A percentile compares a stretch with the other conserved stretches of the same genome.
Conservation (phyloP, 495 filamentous ascomycete genomes). For the Penicillium desertorum region DNA sequence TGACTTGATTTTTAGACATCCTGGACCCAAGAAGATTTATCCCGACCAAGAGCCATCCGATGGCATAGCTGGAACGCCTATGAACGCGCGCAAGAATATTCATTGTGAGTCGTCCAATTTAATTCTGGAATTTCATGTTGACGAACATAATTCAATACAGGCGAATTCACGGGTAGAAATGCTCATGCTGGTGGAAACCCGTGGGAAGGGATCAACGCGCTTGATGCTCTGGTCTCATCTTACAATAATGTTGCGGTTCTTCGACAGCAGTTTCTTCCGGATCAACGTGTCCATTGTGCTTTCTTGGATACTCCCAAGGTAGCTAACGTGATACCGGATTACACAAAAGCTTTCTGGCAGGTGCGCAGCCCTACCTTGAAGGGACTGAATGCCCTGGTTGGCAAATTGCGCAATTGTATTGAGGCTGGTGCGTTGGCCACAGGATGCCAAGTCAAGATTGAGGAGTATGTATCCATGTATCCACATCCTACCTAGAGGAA, state of each 20-base stretch:
- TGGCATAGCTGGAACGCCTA: conserved; percentile 36
- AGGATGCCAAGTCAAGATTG: conserved; percentile 53
- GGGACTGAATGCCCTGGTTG: conserved; percentile 47
- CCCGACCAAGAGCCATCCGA: conserved; percentile 24
- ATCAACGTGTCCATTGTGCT: conserved; percentile 57
- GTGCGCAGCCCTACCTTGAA: conserved; percentile 49
- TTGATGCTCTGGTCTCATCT: conserved; percentile 33
- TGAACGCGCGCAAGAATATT: conserved; percentile 43
- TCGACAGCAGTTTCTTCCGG: conserved; percentile 62
- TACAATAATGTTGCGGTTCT: conserved; percentile 63
- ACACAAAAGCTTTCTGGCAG: conserved; percentile 54
- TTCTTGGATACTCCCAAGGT: conserved; percentile 60
- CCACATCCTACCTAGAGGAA: background rate
- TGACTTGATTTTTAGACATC: conserved; percentile 26
- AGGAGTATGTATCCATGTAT: conserved; percentile 29
- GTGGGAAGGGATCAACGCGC: conserved; percentile 39
- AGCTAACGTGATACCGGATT: conserved; percentile 62
- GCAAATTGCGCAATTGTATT: conserved; percentile 57
- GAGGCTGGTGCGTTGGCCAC: conserved; percentile 61
- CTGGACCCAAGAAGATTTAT: conserved; percentile 31
- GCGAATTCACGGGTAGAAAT: conserved; percentile 35
- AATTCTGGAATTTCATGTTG: background rate
- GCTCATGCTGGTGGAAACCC: conserved; percentile 62
- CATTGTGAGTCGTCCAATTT: conserved; percentile 16
- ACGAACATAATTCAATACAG: background rate